Base-by-base conservation (phyloP, 805 yeast species). In the Cyberlindnera bimundalis region DNA sequence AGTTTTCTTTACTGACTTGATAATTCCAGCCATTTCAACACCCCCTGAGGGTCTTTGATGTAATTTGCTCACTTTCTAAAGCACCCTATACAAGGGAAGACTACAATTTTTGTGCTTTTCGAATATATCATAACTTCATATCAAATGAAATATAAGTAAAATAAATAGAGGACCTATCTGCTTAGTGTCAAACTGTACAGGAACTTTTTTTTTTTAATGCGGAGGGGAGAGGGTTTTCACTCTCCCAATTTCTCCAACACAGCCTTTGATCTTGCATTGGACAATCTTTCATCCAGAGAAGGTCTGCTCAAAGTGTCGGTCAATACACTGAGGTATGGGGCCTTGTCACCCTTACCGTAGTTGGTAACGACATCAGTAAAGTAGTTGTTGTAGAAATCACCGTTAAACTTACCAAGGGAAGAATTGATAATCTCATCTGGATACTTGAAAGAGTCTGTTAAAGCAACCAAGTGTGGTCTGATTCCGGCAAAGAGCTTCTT, bases 351-450 rank as follows among this genome's bases (percentile, higher is more conserved):
- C 45, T 68, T 70, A 10, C 60, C 60, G 54, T 81, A 78, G 46
- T 76, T 67, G 12, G 61, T 60, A 36, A 66, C 58, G 14, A 80
- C 77, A 42, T 79, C 78, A 55, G 76, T 77, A 44, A 81, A 82
- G 66, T 88, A 88, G 61, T 84, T 79, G 57, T 80, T 79, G 66
- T 88, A 89, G 42, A 86, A 80, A 60, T 89, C 81, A 43, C 96
- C 96, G 53, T 84, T 79, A 63, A 74, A 81, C 42, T 70, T 73
- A 34, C 96, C 97, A 43, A 89, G 74, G 5, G 93, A 81, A 0
- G 96, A 79, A 61, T 88, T 85, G 57, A 89, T 73, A 67, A 84
- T 76, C 59, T 74, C 82, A 65, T 89, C 96, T 29, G 87, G 78
- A 48, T 84, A 73, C 63, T 83, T 78, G 71, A 89, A 89, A 1